Conservation (phyloP, 768 basidiomycete species). For the Flagelloscypha sp. region DNA sequence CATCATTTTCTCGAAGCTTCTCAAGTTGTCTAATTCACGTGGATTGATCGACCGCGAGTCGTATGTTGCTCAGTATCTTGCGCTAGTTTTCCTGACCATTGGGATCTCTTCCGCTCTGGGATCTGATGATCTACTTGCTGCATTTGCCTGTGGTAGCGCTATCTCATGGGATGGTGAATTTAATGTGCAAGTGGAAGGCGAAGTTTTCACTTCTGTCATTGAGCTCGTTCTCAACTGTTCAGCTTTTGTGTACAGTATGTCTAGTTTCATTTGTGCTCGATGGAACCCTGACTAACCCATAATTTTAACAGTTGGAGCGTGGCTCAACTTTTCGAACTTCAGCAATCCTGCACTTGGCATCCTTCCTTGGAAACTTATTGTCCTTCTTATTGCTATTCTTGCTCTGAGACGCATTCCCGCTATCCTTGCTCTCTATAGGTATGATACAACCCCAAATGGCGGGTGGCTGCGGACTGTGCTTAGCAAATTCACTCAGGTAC, state of each 20-base stretch:
- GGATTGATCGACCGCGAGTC: constrained; percentile 75
- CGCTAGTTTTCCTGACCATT: constrained; percentile 62
- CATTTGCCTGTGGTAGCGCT: constrained; percentile 82
- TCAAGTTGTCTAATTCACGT: constrained; percentile 58
- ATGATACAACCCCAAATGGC: too few species aligned
- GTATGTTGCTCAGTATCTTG: constrained; percentile 78
- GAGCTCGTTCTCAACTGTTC: constrained; percentile 79
- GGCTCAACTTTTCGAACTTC: constrained; percentile 63
- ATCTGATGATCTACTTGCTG: constrained; percentile 82
- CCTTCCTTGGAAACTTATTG: constrained; percentile 59
- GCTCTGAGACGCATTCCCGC: constrained; percentile 74
- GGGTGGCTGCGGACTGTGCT: too few species aligned
- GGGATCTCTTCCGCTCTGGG: constrained; percentile 79
- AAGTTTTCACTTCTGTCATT: constrained; percentile 83
- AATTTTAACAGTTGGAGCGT: too few species aligned
- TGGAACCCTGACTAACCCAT: too few species aligned
- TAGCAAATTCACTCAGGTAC: too few species aligned
- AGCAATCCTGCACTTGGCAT: constrained; percentile 50
- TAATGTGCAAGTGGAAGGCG: constrained; percentile 72
- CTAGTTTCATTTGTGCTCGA: too few species aligned
- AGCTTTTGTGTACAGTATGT: constrained; percentile 78
- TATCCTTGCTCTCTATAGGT: constrained; percentile 65
- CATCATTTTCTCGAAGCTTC: constrained; percentile 56
- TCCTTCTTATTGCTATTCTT: constrained; percentile 62
- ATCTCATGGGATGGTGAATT: constrained; percentile 90